phyloP scores from a whole-genome alignment of 2,329 filamentous ascomycete species.

The Aspergillus pseudoglaucus region DNA sequence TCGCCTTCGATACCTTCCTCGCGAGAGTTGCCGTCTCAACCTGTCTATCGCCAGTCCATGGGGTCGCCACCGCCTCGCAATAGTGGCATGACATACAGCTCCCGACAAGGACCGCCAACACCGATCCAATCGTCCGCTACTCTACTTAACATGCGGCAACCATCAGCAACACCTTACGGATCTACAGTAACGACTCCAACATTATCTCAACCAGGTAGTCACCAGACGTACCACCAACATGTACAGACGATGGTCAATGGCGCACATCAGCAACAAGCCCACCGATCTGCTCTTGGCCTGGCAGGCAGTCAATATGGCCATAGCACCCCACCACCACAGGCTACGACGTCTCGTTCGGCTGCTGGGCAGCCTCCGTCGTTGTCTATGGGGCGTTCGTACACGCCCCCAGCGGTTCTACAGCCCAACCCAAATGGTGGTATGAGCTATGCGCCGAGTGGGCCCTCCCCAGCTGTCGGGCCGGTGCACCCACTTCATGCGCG shows the following conservation, averaged over 20 bases:
- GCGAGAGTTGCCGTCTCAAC: slow-evolving; percentile 24
- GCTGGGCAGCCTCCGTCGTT: slow-evolving; percentile 19
- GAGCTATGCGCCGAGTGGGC: slow-evolving; percentile 22
- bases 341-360: slow-evolving; percentile 19
- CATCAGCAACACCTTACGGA: slow-evolving; percentile 20
- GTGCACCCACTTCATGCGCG: slow-evolving; percentile 24
- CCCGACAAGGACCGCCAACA: slow-evolving; percentile 26
- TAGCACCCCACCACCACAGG: slow-evolving; percentile 29
- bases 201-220: slow-evolving; percentile 12
- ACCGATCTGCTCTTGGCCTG: slow-evolving; percentile 27
- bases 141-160: slow-evolving; percentile 25
- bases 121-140: slow-evolving; percentile 25
- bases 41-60: slow-evolving; percentile 17
- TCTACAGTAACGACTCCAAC: slow-evolving; percentile 19
- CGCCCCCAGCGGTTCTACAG: slow-evolving; percentile 31
- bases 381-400: slow-evolving; percentile 31
- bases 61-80: slow-evolving; percentile 28
- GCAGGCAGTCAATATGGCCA: slow-evolving; percentile 25
- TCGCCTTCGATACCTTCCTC: slow-evolving; percentile 22
- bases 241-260: slow-evolving; percentile 33
- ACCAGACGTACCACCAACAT: slow-evolving; percentile 32
- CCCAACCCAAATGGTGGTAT: slow-evolving; percentile 22
- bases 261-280: slow-evolving; percentile 27
- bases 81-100: slow-evolving; percentile 22
- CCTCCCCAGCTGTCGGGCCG: slow-evolving; percentile 13